These are phyloP conservation scores for Sporothrix schenckii DNA, from an alignment of 2,329 filamentous ascomycete species.

Conservation along the genomic window DNA sequence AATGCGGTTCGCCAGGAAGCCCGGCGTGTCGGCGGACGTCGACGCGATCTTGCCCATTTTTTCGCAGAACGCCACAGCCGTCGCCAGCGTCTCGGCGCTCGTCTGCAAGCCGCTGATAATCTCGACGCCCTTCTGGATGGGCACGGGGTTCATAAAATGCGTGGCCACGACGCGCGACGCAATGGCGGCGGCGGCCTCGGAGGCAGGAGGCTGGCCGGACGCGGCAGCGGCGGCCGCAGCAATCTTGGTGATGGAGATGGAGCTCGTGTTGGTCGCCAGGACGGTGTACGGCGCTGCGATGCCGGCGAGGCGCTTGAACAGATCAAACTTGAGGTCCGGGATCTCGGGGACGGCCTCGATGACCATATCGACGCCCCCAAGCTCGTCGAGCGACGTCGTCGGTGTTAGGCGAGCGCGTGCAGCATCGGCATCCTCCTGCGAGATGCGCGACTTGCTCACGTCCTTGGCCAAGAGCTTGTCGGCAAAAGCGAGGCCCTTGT, in stretches of 20 bases:
- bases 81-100: slow-evolving; percentile 76
- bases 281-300: slow-evolving; percentile 84
- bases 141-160: slow-evolving; percentile 99
- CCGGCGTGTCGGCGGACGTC: slow-evolving; percentile 83
- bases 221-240: slow-evolving; percentile 72
- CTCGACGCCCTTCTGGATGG: slow-evolving; percentile 94
- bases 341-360: slow-evolving; percentile 98
- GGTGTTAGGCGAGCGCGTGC: slow-evolving; percentile 70
- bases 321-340: slow-evolving; percentile 79
- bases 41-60: slow-evolving; percentile 93
- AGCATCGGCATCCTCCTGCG: slow-evolving; percentile 75
- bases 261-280: slow-evolving; percentile 97
- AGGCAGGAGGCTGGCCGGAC: slow-evolving; percentile 16
- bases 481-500: slow-evolving; percentile 88
- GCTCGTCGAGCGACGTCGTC: slow-evolving; percentile 73
- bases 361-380: slow-evolving; percentile 88
- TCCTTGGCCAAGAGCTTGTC: slow-evolving; percentile 94
- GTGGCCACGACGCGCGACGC: slow-evolving; percentile 84
- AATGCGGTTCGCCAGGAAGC: slow-evolving; percentile 94
- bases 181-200: slow-evolving; percentile 65
- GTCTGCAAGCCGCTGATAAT: slow-evolving; percentile 96
- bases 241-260: slow-evolving; percentile 95
- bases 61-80: slow-evolving; percentile 81
- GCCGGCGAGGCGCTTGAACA: slow-evolving; percentile 80
- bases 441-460: slow-evolving; percentile 82